A percentile compares a stretch with the other conserved stretches of the same genome.
These are phyloP conservation scores for Taphrina populina DNA, from an alignment of 1,139 yeast species.

Conservation along the genomic window DNA sequence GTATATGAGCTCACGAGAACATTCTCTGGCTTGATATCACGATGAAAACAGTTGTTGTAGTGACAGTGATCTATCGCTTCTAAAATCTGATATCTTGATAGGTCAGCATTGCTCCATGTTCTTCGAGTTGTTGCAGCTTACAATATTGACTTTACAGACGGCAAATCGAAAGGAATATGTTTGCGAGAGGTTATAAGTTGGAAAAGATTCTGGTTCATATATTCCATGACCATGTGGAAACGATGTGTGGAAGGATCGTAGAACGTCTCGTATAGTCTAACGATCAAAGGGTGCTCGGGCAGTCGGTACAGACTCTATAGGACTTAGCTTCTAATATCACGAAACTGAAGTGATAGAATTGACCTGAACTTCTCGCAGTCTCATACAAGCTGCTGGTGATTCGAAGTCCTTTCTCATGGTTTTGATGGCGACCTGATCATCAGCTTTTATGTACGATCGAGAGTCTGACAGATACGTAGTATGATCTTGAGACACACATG, in stretches of 20 bases:
- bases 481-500: too few species aligned
- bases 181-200: slow-evolving; percentile 59
- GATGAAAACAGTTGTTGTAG: slow-evolving; percentile 67
- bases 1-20: slow-evolving; percentile 53
- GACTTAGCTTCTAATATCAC: slow-evolving; percentile 46
- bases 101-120: not conserved
- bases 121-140: slow-evolving; percentile 12
- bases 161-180: slow-evolving; percentile 54
- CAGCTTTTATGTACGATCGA: not conserved
- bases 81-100: slow-evolving; percentile 57
- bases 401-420: slow-evolving; percentile 62
- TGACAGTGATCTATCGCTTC: slow-evolving; percentile 83
- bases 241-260: slow-evolving; percentile 59
- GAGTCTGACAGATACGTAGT: not conserved
- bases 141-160: slow-evolving; percentile 63
- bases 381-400: slow-evolving; percentile 57
- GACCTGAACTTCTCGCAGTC: slow-evolving; percentile 72
- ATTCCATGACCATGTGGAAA: slow-evolving; percentile 83
- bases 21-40: slow-evolving; percentile 93
- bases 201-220: slow-evolving; percentile 75
- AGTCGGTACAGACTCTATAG: slow-evolving; percentile 53
- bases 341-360: slow-evolving; percentile 68
- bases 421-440: slow-evolving; percentile 68
- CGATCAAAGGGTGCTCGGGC: slow-evolving; percentile 69
- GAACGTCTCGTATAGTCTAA: slow-evolving; percentile 74